phyloP scores from a whole-genome alignment of 108 stramenopile genomes.

The Cyclotella cryptica region DNA sequence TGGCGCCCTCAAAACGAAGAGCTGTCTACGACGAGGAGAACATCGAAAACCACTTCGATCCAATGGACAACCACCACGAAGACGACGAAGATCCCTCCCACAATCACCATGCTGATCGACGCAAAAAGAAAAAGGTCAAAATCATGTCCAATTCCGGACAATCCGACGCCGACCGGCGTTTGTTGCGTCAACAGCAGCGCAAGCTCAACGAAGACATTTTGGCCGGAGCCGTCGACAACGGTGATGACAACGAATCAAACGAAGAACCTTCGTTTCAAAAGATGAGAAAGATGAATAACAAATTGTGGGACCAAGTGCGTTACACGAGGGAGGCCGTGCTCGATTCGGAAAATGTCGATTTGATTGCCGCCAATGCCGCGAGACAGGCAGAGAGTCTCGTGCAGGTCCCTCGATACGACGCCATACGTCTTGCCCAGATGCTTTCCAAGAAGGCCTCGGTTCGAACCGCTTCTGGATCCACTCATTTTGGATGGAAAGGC shows the following conservation, averaged over 20 bases:
- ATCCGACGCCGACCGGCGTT: conserved; percentile 80
- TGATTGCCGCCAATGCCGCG: conserved; percentile 68
- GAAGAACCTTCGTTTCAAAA: conserved; percentile 31
- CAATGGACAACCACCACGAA: neutral
- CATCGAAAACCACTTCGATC: too few species aligned
- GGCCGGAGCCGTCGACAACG: conserved; percentile 3
- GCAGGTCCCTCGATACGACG: conserved; percentile 87
- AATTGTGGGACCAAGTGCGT: conserved; percentile 68
- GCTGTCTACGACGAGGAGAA: conserved; percentile 5
- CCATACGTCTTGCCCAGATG: conserved; percentile 57
- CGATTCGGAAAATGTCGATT: conserved; percentile 84
- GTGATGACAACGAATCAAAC: conserved; percentile 28
- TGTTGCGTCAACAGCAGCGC: conserved; percentile 61
- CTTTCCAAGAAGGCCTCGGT: conserved; percentile 60
- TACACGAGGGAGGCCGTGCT: conserved; percentile 88
- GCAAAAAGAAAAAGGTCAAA: conserved; percentile 47
- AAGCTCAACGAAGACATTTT: conserved; percentile 46
- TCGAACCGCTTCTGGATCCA: conserved; percentile 26
- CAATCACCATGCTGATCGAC: neutral
- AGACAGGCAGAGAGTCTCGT: conserved; percentile 77
- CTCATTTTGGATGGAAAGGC: conserved; percentile 73
- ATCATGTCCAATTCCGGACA: conserved; percentile 64
- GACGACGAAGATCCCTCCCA: conserved; percentile 7
- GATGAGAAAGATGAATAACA: conserved; percentile 72
- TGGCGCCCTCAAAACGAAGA: neutral